Conservation (phyloP, 352 stramenopile species). For the Blastocystis sp. region DNA sequence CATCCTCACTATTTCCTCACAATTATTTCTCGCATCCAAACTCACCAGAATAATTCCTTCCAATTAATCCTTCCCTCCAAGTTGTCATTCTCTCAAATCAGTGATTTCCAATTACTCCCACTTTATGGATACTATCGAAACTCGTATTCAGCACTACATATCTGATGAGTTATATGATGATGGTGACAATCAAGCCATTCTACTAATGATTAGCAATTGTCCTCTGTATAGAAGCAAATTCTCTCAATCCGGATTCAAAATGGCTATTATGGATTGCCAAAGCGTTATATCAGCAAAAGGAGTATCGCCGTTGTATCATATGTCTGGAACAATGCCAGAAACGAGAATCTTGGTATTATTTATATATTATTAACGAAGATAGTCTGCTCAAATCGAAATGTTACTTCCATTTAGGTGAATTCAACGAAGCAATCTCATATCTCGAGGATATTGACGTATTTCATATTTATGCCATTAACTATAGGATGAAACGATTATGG, state of each 20-base stretch:
- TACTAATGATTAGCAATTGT: not conserved
- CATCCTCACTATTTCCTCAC: not conserved
- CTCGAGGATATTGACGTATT: constrained; percentile 26
- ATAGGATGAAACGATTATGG: not conserved
- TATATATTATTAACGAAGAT: not conserved
- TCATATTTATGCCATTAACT: not conserved
- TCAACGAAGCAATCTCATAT: not conserved
- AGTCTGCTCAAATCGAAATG: not conserved
- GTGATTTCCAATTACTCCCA: no score
- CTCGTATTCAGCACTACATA: not conserved
- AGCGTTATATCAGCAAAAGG: not conserved
- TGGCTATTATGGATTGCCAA: constrained; percentile 17
- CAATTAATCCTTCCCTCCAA: not conserved
- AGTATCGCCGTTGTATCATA: constrained; percentile 10
- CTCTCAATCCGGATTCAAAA: not conserved
- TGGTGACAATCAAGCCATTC: not conserved
- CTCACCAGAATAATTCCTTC: no score
- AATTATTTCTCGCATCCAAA: not conserved
- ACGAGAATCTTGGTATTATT: not conserved
- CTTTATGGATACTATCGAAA: not conserved
- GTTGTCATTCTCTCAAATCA: no score
- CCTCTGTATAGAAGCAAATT: constrained; percentile 15
- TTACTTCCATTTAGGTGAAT: not conserved
- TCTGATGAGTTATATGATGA: constrained; percentile 52
- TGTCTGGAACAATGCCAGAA: constrained; percentile 2